These are phyloP conservation scores for Fraxinus dipetala DNA, from an alignment of 305 asterid genomes.

Conservation along the genomic window DNA sequence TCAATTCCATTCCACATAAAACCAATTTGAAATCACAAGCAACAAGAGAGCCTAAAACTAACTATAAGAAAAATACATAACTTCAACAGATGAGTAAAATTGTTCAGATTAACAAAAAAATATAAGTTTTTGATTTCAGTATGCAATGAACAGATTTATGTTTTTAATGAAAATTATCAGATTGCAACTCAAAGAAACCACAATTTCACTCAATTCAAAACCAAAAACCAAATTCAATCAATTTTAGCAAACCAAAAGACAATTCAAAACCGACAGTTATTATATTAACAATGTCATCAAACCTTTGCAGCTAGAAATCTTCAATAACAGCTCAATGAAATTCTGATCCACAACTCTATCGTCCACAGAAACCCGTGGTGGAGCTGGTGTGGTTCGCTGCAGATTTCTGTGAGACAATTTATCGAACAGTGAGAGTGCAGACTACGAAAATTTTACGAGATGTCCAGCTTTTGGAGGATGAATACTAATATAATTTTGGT, in stretches of 20 bases:
- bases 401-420: slow-evolving; percentile 25
- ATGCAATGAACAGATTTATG: not conserved
- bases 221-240: not conserved
- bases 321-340: slow-evolving; percentile 67
- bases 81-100: not conserved
- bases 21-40: not conserved
- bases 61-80: not conserved
- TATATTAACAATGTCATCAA: not conserved
- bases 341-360: slow-evolving; percentile 72
- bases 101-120: not conserved
- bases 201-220: not conserved
- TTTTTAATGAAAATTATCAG: not conserved
- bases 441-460: not conserved
- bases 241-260: too few relatives aligned
- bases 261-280: not conserved
- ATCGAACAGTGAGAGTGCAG: slow-evolving; percentile 33
- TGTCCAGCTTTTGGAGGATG: not conserved
- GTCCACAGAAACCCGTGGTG: slow-evolving; percentile 52
- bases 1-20: not conserved
- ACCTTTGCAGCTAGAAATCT: slow-evolving; percentile 82
- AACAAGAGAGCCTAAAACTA: not conserved
- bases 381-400: not conserved
- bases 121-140: not conserved
- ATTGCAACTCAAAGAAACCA: not conserved
- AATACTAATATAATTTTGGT: not conserved